A percentile compares a stretch with the other conserved stretches of the same genome.
These are phyloP conservation scores for Selenicereus undatus DNA, from an alignment of 148 eudicot genomes.

Conservation along the genomic window DNA sequence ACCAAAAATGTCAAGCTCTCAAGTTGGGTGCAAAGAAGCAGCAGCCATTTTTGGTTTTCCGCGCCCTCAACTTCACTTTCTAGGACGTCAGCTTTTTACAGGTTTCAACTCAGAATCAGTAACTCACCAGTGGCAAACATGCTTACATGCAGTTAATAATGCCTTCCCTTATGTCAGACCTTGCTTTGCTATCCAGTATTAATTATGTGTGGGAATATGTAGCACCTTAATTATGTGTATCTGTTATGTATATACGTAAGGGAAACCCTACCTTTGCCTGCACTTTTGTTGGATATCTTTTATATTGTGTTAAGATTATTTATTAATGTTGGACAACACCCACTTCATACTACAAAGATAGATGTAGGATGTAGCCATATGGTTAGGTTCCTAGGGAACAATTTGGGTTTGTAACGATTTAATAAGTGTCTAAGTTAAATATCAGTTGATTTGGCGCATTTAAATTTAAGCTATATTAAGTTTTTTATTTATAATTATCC, in stretches of 20 bases:
- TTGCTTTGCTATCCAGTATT: too few species aligned
- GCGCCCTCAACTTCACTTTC: constrained; percentile 68
- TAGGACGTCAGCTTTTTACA: constrained; percentile 16
- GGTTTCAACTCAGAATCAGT: too few species aligned
- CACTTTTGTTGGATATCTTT: not conserved
- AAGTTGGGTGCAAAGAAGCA: constrained; percentile 24
- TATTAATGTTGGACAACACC: too few species aligned
- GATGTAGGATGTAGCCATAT: too few species aligned
- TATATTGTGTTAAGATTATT: too few species aligned
- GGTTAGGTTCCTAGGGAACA: not conserved
- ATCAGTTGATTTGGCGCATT: too few species aligned
- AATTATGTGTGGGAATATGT: not conserved
- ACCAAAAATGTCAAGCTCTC: constrained; percentile 31
- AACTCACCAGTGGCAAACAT: too few species aligned
- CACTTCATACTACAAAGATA: too few species aligned
- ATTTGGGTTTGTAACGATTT: not conserved
- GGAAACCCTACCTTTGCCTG: not conserved
- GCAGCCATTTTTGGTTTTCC: constrained; percentile 46
- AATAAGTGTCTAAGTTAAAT: too few species aligned
- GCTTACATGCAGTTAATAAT: not conserved
- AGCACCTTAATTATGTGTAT: not conserved
- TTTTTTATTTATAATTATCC: too few species aligned
- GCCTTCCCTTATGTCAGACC: too few species aligned
- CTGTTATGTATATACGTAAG: not conserved
- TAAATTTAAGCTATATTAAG: too few species aligned